phyloP scores from a whole-genome alignment of 176 grass and related monocot genomes.

The Oryza officinalis region DNA sequence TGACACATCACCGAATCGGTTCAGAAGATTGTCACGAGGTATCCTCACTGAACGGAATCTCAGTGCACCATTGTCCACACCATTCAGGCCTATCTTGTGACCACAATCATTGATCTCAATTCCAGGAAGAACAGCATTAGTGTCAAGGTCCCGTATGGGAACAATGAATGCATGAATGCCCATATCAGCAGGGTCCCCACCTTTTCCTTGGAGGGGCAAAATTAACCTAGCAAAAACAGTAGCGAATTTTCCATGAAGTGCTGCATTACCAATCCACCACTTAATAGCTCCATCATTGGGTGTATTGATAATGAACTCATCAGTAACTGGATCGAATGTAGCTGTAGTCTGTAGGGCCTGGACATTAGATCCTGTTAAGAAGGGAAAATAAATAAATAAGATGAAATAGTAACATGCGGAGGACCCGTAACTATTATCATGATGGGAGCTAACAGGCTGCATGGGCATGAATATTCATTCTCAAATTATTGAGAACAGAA shows the following conservation, averaged over 20 bases:
- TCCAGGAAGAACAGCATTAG: constrained; percentile 79
- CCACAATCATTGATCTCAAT: constrained; percentile 98
- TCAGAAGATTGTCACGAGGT: constrained; percentile 92
- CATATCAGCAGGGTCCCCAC: constrained; percentile 81
- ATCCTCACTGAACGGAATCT: constrained; percentile 81
- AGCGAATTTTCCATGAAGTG: constrained; percentile 87
- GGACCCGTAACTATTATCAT: too few relatives aligned
- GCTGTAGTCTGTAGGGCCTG: constrained; percentile 97
- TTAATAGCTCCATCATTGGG: constrained; percentile 98
- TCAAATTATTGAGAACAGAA: constrained; percentile 40
- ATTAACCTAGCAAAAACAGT: constrained; percentile 92
- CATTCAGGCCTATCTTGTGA: constrained; percentile 95
- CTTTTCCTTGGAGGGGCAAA: constrained; percentile 86
- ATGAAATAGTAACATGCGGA: background rate
- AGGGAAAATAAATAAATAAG: background rate
- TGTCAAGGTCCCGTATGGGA: constrained; percentile 82
- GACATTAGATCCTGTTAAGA: constrained; percentile 83
- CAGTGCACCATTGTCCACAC: constrained; percentile 94
- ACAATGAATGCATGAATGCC: constrained; percentile 93
- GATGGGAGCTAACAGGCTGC: background rate
- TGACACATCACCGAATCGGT: constrained; percentile 91
- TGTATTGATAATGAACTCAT: constrained; percentile 91
- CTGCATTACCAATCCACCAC: constrained; percentile 99
- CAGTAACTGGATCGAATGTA: constrained; percentile 91
- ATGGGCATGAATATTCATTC: background rate